These are phyloP conservation scores for Kwoniella shivajii DNA, from an alignment of 1,284 basidiomycete genomes.

Conservation along the genomic window DNA sequence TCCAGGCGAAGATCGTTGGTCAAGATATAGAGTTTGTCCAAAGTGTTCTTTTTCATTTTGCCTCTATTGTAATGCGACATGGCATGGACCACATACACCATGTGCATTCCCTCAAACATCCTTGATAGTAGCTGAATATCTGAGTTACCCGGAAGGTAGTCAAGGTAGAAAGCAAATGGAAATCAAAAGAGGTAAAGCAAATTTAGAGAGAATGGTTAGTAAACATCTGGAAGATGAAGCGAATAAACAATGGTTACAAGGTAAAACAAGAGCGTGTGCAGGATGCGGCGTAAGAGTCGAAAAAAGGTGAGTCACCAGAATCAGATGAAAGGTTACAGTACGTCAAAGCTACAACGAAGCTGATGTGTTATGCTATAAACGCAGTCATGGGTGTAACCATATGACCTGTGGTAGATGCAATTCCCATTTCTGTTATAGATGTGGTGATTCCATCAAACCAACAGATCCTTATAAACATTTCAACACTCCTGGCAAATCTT, in stretches of 20 bases:
- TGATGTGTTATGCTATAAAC: background rate
- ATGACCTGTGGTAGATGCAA: slow-evolving; percentile 49
- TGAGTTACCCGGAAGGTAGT: slow-evolving; percentile 37
- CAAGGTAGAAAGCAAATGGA: slow-evolving; percentile 37
- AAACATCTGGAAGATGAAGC: slow-evolving; percentile 45
- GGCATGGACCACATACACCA: slow-evolving; percentile 50
- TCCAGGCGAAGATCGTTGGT: slow-evolving; percentile 41
- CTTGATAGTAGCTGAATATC: slow-evolving; percentile 42
- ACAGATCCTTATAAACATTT: slow-evolving; percentile 50
- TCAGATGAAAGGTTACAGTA: too few species aligned
- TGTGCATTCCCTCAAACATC: slow-evolving; percentile 46
- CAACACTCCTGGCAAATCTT: slow-evolving; percentile 34
- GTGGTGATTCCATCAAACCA: slow-evolving; percentile 42
- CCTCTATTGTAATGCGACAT: slow-evolving; percentile 43
- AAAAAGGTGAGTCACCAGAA: slow-evolving; percentile 38
- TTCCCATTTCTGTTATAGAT: slow-evolving; percentile 53
- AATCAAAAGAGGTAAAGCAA: slow-evolving; percentile 36
- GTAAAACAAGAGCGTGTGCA: slow-evolving; percentile 44
- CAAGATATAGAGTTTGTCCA: slow-evolving; percentile 40
- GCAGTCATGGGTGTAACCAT: slow-evolving; percentile 52
- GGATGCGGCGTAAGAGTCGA: slow-evolving; percentile 50
- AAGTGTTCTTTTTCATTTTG: slow-evolving; percentile 45
- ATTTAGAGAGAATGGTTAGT: slow-evolving; percentile 42
- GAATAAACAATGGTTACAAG: slow-evolving; percentile 48
- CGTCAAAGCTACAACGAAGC: too few species aligned